phyloP scores from a whole-genome alignment of 2,329 filamentous ascomycete species.

The Talaromyces sp. region DNA sequence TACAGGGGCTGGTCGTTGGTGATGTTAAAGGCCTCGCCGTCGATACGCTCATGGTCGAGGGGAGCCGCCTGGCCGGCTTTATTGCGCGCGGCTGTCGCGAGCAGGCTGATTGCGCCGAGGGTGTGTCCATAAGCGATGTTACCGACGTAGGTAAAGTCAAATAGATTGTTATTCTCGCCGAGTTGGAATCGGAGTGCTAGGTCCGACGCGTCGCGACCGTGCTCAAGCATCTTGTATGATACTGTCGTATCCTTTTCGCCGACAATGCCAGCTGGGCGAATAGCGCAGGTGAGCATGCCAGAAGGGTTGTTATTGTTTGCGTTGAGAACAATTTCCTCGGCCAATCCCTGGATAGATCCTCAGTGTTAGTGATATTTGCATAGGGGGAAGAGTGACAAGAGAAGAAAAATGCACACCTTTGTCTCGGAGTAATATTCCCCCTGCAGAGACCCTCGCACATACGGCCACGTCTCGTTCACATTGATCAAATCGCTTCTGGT shows the following conservation, averaged over 20 bases:
- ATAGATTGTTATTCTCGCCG: constrained; percentile 66
- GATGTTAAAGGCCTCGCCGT: constrained; percentile 85
- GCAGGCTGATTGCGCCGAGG: constrained; percentile 69
- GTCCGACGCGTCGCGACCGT: constrained; percentile 54
- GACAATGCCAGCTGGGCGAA: constrained; percentile 86
- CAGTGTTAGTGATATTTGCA: background rate
- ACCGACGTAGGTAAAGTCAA: constrained; percentile 66
- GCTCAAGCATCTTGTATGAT: constrained; percentile 68
- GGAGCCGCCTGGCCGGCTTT: constrained; percentile 52
- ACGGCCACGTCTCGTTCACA: constrained; percentile 77
- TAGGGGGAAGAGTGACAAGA: background rate
- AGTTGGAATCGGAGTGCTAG: constrained; percentile 74
- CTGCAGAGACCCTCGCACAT: constrained; percentile 66
- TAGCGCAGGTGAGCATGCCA: constrained; percentile 68
- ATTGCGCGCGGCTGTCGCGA: constrained; percentile 49
- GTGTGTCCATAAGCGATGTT: constrained; percentile 76
- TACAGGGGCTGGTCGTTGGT: constrained; percentile 85
- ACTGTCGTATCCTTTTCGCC: constrained; percentile 81
- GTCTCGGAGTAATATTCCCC: constrained; percentile 84
- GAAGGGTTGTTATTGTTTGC: constrained; percentile 59
- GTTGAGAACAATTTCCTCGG: constrained; percentile 73
- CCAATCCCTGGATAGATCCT: constrained; percentile 55
- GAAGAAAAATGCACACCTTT: constrained; percentile 54
- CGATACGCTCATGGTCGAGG: constrained; percentile 68
- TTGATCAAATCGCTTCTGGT: constrained; percentile 74